Base-by-base conservation (phyloP, 108 stramenopile genomes). In the Mediolabrus comicus region DNA sequence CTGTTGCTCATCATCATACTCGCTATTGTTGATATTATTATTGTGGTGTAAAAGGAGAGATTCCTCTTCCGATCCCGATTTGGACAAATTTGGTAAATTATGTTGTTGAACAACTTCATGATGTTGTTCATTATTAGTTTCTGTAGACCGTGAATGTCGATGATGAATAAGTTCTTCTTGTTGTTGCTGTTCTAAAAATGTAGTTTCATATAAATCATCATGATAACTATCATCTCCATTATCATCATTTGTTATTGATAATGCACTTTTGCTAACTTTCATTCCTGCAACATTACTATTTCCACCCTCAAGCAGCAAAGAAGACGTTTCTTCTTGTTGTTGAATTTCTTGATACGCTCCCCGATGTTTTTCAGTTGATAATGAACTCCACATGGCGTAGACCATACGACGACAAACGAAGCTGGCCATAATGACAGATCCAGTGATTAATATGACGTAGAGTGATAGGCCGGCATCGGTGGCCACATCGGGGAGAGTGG, bases 361-460 rank as follows among this genome's bases (percentile, higher is more conserved):
- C n/a, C n/a, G n/a, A n/a, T n/a, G n/a, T n/a, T n/a, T n/a, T n/a
- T n/a, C n/a, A 17, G 11, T 4, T 0, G 0, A 16, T n/a, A 74
- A 26, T 2, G 66, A 75, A n/a, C 41, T 36, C 74, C 74, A 75
- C 74, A 75, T 75, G 59, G 74, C 59, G 41, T 38, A 54, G 38
- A 75, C 74, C 74, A 75, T 75, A 1, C 74, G 46, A 36, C 41
- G 62, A 39, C 74, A 75, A 34, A 67, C 65, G 35, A 60, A 75
- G 26, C 52, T 32, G 10, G 74, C 66, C 66, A 67, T 75, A 16
- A 30, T 17, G 25, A 75, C 74, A 0, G 74, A 75, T 1, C 66
- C 17, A 16, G 30, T n/a, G 27, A 75, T 75, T 19, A 75, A 59
- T 4, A 55, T 28, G 7, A 75, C 28, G 52, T 62, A 75, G 17